Percentiles rank a stretch among this genome's conserved stretches.
Conservation (phyloP, 768 basidiomycete species). For the Trametes sanguinea region DNA sequence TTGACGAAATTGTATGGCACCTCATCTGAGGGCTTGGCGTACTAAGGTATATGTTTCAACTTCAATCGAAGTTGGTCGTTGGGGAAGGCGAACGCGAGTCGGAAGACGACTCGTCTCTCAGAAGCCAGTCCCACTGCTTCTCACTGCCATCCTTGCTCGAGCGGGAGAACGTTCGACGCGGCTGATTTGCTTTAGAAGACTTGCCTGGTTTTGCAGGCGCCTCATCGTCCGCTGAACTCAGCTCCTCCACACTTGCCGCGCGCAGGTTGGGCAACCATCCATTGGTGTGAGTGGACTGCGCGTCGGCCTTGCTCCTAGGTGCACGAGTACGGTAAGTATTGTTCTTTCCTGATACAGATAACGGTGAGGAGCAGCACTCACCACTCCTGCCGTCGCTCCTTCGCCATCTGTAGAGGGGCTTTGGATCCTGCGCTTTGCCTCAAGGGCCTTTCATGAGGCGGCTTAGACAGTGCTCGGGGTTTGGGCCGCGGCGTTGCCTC, state of each 20-base stretch:
- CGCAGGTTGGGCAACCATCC: constrained; percentile 15
- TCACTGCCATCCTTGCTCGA: background rate
- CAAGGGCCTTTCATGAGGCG: background rate
- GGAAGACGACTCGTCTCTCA: constrained; percentile 11
- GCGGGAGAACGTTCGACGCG: background rate
- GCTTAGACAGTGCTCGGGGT: background rate
- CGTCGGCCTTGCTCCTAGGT: background rate
- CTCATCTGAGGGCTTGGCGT: too few species aligned
- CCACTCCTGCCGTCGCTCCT: constrained; percentile 9
- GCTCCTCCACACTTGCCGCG: background rate
- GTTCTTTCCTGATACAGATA: background rate
- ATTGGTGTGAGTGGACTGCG: background rate
- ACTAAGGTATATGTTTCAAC: too few species aligned
- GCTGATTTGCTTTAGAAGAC: background rate
- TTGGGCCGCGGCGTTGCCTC: background rate
- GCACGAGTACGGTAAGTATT: background rate
- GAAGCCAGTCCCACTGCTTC: constrained; percentile 8
- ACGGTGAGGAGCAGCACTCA: background rate
- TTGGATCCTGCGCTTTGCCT: background rate
- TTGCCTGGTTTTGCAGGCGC: background rate
- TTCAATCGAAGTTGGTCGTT: too few species aligned
- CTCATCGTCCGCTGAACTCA: constrained; percentile 8
- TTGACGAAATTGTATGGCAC: too few species aligned
- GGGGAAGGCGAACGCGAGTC: constrained; percentile 10
- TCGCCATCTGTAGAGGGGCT: constrained; percentile 12